Percentiles rank a stretch among this genome's conserved stretches.
Evolutionary conservation across 192 early-diverging fungal genomes (phyloP).

Genomic region (Lobulomyces angularis): DNA sequence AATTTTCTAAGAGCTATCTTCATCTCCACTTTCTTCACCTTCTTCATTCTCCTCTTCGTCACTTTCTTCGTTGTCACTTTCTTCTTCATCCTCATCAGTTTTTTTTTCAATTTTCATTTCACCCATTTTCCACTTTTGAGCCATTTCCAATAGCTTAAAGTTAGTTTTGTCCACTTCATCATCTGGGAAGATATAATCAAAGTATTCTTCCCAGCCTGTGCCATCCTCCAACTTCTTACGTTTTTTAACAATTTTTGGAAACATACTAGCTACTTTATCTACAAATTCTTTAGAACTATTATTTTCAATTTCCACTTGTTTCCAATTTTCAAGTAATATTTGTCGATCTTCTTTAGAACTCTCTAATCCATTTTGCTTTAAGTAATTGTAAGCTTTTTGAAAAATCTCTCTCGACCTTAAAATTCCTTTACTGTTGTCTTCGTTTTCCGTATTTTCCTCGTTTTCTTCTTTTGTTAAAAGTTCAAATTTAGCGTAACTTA

Average conservation of each 20-base stretch:
- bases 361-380: slow-evolving; percentile 48
- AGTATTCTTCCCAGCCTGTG: slow-evolving; percentile 86
- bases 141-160: slow-evolving; percentile 83
- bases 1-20: no score
- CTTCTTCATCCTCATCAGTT: slow-evolving; percentile 9
- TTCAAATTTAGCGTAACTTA: slow-evolving; percentile 89
- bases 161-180: slow-evolving; percentile 76
- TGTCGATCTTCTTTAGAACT: slow-evolving; percentile 73
- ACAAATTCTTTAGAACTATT: slow-evolving; percentile 29
- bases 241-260: slow-evolving; percentile 88
- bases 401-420: slow-evolving; percentile 61
- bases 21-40: background rate
- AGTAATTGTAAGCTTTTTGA: slow-evolving; percentile 52
- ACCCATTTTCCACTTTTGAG: slow-evolving; percentile 66
- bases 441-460: slow-evolving; percentile 45
- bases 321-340: slow-evolving; percentile 84
- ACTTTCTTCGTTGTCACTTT: slow-evolving; percentile 16
- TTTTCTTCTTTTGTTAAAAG: no score
- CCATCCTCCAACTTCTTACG: slow-evolving; percentile 53
- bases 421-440: slow-evolving; percentile 20
- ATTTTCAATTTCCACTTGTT: slow-evolving; percentile 62
- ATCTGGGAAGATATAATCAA: slow-evolving; percentile 97
- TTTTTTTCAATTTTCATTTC: slow-evolving; percentile 2
- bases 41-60: slow-evolving; percentile 5
- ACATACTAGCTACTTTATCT: slow-evolving; percentile 31